A percentile compares a stretch with the other conserved stretches of the same genome.
Conservation (phyloP, 805 yeast genomes). For the Metschnikowia reukaufii region DNA sequence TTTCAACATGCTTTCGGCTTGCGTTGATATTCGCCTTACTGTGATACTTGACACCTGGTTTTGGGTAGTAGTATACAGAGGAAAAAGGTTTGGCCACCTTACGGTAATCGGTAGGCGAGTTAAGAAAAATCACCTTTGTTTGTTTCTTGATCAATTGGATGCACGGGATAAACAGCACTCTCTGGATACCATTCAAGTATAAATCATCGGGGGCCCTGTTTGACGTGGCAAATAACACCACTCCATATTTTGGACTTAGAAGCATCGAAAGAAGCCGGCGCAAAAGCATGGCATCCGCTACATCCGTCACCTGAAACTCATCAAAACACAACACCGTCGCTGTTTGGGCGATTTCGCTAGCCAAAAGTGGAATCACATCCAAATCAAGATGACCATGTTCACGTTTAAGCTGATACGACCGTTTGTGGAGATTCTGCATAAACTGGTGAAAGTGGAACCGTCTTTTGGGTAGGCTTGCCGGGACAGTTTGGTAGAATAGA, state of each 20-base stretch:
- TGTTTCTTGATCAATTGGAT: slow-evolving; percentile 72
- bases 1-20: slow-evolving; percentile 61
- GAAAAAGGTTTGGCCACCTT: slow-evolving; percentile 82
- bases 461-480: slow-evolving; percentile 69
- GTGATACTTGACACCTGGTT: slow-evolving; percentile 55
- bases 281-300: slow-evolving; percentile 96
- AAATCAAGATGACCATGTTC: slow-evolving; percentile 57
- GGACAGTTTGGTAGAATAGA: slow-evolving; percentile 82
- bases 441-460: slow-evolving; percentile 95
- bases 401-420: slow-evolving; percentile 71
- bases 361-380: slow-evolving; percentile 81
- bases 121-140: slow-evolving; percentile 74
- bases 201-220: slow-evolving; percentile 93
- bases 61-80: slow-evolving; percentile 74
- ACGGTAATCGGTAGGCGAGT: slow-evolving; percentile 93
- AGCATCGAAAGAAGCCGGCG: slow-evolving; percentile 69
- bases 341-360: slow-evolving; percentile 75
- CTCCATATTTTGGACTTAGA: slow-evolving; percentile 75
- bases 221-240: slow-evolving; percentile 88
- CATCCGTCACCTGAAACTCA: slow-evolving; percentile 97
- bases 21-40: slow-evolving; percentile 50
- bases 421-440: slow-evolving; percentile 90
- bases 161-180: slow-evolving; percentile 90
- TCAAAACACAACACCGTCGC: slow-evolving; percentile 88
- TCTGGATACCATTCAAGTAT: slow-evolving; percentile 90